Evolutionary conservation across 768 basidiomycete genomes (phyloP).

Genomic region (Cyclocybe aegerita): DNA sequence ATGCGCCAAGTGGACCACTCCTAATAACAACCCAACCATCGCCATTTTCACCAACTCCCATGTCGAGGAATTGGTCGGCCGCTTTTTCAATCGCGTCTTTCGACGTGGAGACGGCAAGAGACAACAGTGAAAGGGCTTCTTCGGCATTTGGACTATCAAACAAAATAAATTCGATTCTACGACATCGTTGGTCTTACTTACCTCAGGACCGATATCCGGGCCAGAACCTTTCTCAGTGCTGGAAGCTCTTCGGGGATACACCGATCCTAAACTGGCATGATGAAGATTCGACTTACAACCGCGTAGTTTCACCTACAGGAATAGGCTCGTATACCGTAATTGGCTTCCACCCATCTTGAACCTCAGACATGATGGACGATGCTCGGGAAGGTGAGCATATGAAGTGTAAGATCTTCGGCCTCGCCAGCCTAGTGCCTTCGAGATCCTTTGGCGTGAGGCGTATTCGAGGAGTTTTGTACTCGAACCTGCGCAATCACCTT

Average conservation of each 20-base stretch:
- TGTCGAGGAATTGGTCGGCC: slow-evolving; percentile 56
- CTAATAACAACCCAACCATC: slow-evolving; percentile 71
- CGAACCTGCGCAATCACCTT: slow-evolving; percentile 49
- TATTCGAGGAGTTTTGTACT: slow-evolving; percentile 72
- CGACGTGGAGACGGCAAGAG: slow-evolving; percentile 47
- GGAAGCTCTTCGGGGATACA: slow-evolving; percentile 80
- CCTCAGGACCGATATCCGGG: slow-evolving; percentile 69
- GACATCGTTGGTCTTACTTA: slow-evolving; percentile 21
- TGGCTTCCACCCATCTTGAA: slow-evolving; percentile 63
- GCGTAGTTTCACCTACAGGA: slow-evolving; percentile 46
- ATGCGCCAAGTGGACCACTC: slow-evolving; percentile 72
- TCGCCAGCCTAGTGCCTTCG: slow-evolving; percentile 45
- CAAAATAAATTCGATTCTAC: background rate
- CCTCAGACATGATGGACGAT: slow-evolving; percentile 61
- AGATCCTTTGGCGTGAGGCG: slow-evolving; percentile 75
- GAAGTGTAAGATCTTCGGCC: slow-evolving; percentile 69
- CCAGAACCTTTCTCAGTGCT: slow-evolving; percentile 59
- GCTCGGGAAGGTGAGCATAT: slow-evolving; percentile 83
- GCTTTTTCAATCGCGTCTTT: slow-evolving; percentile 64
- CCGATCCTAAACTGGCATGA: slow-evolving; percentile 48
- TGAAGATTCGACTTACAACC: background rate
- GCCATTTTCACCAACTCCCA: slow-evolving; percentile 52
- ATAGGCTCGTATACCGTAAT: slow-evolving; percentile 82
- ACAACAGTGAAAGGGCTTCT: slow-evolving; percentile 72
- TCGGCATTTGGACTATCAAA: slow-evolving; percentile 76